A percentile compares a stretch with the other conserved stretches of the same genome.
phyloP scores from a whole-genome alignment of 1,284 basidiomycete genomes.

The Paramarasmius palmivorus region DNA sequence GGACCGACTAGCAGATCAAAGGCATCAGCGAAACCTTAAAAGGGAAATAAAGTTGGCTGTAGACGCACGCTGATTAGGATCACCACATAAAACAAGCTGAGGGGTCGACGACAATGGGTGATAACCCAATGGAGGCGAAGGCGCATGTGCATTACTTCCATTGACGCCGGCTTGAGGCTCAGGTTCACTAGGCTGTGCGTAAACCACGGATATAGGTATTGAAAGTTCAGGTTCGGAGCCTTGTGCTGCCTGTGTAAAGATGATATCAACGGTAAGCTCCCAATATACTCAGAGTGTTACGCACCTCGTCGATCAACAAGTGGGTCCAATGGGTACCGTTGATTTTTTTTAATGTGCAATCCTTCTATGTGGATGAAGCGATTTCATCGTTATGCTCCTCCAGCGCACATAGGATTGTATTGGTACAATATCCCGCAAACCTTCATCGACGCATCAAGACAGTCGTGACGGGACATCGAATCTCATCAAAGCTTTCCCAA shows the following conservation, averaged over 20 bases:
- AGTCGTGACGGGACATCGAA: slow-evolving; percentile 42
- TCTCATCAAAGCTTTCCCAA: slow-evolving; percentile 40
- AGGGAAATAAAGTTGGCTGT: neutral
- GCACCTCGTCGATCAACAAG: slow-evolving; percentile 46
- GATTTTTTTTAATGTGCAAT: slow-evolving; percentile 23
- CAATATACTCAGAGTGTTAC: neutral
- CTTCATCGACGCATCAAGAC: slow-evolving; percentile 42
- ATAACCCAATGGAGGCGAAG: slow-evolving; percentile 3
- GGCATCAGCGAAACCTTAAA: neutral
- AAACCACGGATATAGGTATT: slow-evolving; percentile 45
- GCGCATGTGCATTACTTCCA: neutral
- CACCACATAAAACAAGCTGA: slow-evolving; percentile 46
- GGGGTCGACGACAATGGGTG: slow-evolving; percentile 28
- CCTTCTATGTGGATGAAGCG: slow-evolving; percentile 35
- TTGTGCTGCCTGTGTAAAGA: slow-evolving; percentile 39
- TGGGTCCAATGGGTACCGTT: slow-evolving; percentile 47
- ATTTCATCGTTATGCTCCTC: slow-evolving; percentile 34
- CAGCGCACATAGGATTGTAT: slow-evolving; percentile 34
- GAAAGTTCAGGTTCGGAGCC: slow-evolving; percentile 47
- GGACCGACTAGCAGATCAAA: slow-evolving; percentile 37
- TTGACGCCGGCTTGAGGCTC: neutral
- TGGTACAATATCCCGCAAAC: slow-evolving; percentile 43
- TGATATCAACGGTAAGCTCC: neutral
- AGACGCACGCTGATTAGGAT: slow-evolving; percentile 42
- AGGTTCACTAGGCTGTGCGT: slow-evolving; percentile 17